Evolutionary conservation across 1,284 basidiomycete genomes (phyloP).

Genomic region (Ceratobasidium sp.): DNA sequence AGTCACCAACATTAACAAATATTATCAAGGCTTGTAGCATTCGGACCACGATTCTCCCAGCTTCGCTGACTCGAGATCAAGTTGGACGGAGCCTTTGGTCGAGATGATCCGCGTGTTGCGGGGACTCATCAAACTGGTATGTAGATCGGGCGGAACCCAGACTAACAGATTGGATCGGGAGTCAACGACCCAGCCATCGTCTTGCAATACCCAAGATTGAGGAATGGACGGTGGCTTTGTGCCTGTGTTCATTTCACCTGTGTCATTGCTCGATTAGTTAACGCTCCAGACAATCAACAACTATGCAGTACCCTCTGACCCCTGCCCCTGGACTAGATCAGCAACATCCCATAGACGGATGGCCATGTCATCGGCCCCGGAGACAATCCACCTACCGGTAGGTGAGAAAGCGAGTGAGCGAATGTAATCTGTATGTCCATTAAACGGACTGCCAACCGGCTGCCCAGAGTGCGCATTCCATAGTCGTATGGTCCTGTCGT

Average conservation of each 20-base stretch:
- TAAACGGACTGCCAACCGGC: not conserved
- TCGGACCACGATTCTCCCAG: not conserved
- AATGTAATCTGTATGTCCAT: not conserved
- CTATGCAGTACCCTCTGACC: not conserved
- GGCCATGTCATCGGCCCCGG: not conserved
- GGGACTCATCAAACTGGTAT: not conserved
- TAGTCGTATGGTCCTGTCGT: too few relatives aligned
- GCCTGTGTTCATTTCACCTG: not conserved
- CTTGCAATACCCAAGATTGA: not conserved
- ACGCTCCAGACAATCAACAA: not conserved
- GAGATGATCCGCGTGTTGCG: not conserved
- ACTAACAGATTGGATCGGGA: not conserved
- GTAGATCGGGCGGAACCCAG: not conserved
- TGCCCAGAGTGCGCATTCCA: not conserved
- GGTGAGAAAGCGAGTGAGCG: constrained; percentile 31
- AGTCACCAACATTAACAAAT: too few relatives aligned
- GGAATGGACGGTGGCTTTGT: not conserved
- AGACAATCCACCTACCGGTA: not conserved
- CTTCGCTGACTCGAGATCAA: not conserved
- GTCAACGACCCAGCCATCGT: constrained; percentile 10
- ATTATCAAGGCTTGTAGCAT: too few relatives aligned
- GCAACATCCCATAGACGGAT: constrained; percentile 5
- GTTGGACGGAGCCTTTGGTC: not conserved
- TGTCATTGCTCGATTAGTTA: too few relatives aligned
- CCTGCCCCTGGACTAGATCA: too few relatives aligned